Evolutionary conservation across 2,329 filamentous ascomycete genomes (phyloP).

Genomic region (Trichoderma endophyticum): DNA sequence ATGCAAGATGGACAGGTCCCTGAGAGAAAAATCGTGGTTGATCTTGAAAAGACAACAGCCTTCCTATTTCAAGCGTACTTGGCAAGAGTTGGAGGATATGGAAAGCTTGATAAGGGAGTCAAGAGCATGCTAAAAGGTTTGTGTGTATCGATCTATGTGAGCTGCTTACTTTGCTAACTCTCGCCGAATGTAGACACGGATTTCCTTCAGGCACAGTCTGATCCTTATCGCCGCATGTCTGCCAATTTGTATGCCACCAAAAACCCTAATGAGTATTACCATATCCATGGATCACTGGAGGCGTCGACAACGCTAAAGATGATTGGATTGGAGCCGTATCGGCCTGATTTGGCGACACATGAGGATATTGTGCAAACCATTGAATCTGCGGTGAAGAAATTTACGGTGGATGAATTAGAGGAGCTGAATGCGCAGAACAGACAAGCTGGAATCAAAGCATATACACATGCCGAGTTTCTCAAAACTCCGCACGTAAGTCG

Average conservation of each 20-base stretch:
- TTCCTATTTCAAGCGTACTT: constrained; percentile 41
- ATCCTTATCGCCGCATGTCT: constrained; percentile 67
- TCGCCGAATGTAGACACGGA: constrained; percentile 59
- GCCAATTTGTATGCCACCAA: constrained; percentile 70
- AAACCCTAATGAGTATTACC: constrained; percentile 64
- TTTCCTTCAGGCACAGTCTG: constrained; percentile 66
- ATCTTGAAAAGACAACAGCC: constrained; percentile 41
- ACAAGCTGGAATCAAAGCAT: constrained; percentile 59
- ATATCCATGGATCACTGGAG: constrained; percentile 72
- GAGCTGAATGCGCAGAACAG: constrained; percentile 50
- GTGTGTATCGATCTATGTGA: neutral
- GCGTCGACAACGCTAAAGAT: constrained; percentile 66
- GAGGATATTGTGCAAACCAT: constrained; percentile 57
- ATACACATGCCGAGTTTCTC: constrained; percentile 58
- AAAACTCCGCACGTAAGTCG: constrained; percentile 44
- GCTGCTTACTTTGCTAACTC: neutral
- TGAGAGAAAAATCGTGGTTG: constrained; percentile 28
- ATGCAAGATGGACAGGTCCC: constrained; percentile 17
- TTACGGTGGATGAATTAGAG: constrained; percentile 56
- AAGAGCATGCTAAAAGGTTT: constrained; percentile 32
- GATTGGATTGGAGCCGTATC: constrained; percentile 62
- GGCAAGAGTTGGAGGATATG: constrained; percentile 36
- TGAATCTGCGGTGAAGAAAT: constrained; percentile 55
- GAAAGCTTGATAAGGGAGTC: constrained; percentile 37
- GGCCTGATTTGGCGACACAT: constrained; percentile 60